Conservation (phyloP, 768 basidiomycete species). For the Suillus subaureus region DNA sequence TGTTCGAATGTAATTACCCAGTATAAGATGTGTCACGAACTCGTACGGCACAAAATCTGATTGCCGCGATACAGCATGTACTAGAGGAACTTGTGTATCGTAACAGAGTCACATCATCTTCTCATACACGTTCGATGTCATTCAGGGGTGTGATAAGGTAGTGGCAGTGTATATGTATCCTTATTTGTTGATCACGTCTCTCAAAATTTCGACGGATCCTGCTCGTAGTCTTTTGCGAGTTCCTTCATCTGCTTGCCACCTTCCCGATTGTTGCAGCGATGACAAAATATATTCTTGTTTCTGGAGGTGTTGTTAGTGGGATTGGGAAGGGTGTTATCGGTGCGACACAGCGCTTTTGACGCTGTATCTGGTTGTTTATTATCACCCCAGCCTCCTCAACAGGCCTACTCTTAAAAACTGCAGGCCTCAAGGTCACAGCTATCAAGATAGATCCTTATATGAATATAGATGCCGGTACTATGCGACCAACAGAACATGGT, state of each 20-base stretch:
- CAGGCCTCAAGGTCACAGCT: conserved; percentile 94
- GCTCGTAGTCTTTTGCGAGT: conserved; percentile 13
- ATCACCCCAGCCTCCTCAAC: conserved; percentile 84
- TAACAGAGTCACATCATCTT: not conserved
- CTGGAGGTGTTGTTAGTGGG: conserved; percentile 96
- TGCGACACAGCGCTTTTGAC: conserved; percentile 42
- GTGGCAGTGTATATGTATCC: conserved; percentile 12
- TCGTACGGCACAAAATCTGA: conserved; percentile 67
- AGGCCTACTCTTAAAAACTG: conserved; percentile 91
- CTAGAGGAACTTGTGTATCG: too few species aligned
- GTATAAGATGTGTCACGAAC: conserved; percentile 24
- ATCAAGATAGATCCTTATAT: conserved; percentile 99
- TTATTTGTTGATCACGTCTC: conserved; percentile 10
- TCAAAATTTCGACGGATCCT: conserved; percentile 21
- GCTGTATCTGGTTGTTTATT: conserved; percentile 22
- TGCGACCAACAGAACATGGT: conserved; percentile 99
- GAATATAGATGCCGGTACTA: conserved; percentile 99
- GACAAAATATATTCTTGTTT: conserved; percentile 97
- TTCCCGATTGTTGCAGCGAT: conserved; percentile 40
- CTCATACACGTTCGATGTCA: not conserved
- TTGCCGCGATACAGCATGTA: conserved; percentile 17
- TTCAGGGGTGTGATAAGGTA: conserved; percentile 1
- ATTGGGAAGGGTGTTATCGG: conserved; percentile 99
- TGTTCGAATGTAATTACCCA: not conserved
- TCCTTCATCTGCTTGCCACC: conserved; percentile 13